phyloP scores from a whole-genome alignment of 129 eudicot genomes.

The Escallonia herrerae region DNA sequence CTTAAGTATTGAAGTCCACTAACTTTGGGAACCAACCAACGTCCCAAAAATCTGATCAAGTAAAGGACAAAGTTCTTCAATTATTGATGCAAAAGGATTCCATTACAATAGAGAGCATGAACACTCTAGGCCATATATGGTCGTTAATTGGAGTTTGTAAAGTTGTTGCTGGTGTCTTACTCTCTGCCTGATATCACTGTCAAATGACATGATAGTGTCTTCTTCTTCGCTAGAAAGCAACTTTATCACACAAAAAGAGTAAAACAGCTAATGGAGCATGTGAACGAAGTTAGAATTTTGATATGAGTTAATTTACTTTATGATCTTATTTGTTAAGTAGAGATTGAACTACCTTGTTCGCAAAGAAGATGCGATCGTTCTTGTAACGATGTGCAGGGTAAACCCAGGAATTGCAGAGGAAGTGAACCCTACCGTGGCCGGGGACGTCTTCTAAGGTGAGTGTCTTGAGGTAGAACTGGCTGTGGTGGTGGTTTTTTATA shows the following conservation, averaged over 20 bases:
- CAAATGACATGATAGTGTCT: background rate
- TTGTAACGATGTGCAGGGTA: constrained; percentile 21
- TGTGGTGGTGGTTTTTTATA: constrained; percentile 18
- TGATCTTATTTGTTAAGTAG: too few species aligned
- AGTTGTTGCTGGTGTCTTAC: background rate
- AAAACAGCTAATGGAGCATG: background rate
- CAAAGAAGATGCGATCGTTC: constrained; percentile 24
- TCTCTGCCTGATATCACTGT: background rate
- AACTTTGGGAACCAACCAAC: background rate
- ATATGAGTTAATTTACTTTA: too few species aligned
- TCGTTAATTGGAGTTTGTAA: background rate
- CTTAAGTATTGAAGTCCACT: background rate
- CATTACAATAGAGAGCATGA: background rate
- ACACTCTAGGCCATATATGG: background rate
- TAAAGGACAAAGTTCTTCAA: too few species aligned
- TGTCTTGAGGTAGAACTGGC: constrained; percentile 25
- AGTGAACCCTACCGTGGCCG: constrained; percentile 19
- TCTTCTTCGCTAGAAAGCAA: background rate
- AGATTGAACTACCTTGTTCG: constrained; percentile 20
- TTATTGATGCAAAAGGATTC: background rate
- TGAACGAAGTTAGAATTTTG: background rate
- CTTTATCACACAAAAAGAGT: too few species aligned
- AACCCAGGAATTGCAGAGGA: constrained; percentile 35
- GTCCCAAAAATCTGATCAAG: background rate
- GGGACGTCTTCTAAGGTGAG: constrained; percentile 26